Conservation (phyloP, 2,329 filamentous ascomycete genomes). For the Botrytis paeoniae region DNA sequence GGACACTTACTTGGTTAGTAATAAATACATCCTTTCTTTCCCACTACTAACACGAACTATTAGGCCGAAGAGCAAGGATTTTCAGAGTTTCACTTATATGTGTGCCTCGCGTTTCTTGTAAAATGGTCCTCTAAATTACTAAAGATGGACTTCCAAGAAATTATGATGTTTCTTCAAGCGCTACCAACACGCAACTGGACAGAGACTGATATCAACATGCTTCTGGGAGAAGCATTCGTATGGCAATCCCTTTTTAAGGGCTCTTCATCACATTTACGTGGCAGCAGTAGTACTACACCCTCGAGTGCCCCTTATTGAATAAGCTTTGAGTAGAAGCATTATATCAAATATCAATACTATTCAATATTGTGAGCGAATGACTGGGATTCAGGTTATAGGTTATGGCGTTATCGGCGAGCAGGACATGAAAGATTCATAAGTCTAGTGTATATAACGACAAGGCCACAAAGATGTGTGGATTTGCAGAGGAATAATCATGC, state of each 20-base stretch:
- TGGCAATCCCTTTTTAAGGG: conserved; percentile 98
- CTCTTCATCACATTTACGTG: conserved; percentile 81
- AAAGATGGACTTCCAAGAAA: conserved; percentile 97
- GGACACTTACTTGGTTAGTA: conserved; percentile 92
- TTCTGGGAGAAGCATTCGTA: conserved; percentile 95
- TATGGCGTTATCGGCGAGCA: conserved; percentile 7
- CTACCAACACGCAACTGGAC: conserved; percentile 92
- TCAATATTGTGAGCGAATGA: neutral
- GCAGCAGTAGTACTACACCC: conserved; percentile 40
- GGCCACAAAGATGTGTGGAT: neutral
- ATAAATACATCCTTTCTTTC: neutral
- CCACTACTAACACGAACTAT: conserved; percentile 2
- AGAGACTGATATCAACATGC: conserved; percentile 94
- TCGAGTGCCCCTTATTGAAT: conserved; percentile 21
- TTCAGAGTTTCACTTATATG: conserved; percentile 96
- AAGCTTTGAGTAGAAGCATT: neutral
- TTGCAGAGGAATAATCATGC: neutral
- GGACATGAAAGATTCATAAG: neutral
- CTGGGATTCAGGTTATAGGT: neutral
- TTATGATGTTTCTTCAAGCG: conserved; percentile 99
- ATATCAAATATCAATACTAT: neutral
- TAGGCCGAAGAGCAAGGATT: conserved; percentile 98
- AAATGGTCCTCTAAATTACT: conserved; percentile 96
- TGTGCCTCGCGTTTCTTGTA: conserved; percentile 94
- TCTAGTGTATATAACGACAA: neutral